A percentile compares a stretch with the other conserved stretches of the same genome.
These are phyloP conservation scores for Fraxinus xanthoxyloides DNA, from an alignment of 305 asterid species.

Conservation along the genomic window DNA sequence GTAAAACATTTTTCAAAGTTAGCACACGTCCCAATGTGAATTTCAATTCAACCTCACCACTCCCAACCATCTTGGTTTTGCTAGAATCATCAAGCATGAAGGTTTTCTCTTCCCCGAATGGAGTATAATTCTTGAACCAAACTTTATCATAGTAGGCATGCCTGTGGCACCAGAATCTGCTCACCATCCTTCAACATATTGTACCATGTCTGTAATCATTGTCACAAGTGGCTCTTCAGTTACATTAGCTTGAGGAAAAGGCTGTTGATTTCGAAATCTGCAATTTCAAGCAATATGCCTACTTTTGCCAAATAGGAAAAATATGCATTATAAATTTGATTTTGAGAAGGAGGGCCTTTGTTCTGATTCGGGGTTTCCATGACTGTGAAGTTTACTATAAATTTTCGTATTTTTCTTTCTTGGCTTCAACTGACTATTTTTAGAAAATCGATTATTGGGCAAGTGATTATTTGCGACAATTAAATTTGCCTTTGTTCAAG, in stretches of 20 bases:
- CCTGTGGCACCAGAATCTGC: no score
- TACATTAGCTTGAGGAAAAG: not conserved
- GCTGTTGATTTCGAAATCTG: not conserved
- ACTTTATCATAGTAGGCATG: no score
- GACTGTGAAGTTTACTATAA: no score
- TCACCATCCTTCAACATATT: not conserved
- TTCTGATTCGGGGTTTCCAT: not conserved
- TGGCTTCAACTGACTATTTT: not conserved
- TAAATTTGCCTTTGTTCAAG: not conserved
- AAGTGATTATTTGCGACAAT: not conserved
- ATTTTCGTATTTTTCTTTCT: not conserved
- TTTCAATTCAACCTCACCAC: not conserved
- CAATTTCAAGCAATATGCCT: not conserved
- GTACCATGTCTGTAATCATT: not conserved
- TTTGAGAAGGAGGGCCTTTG: not conserved
- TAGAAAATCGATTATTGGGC: not conserved
- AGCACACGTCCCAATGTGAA: not conserved
- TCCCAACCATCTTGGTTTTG: not conserved
- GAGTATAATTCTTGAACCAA: no score
- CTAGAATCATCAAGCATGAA: not conserved
- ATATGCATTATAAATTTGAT: not conserved
- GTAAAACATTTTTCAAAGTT: not conserved
- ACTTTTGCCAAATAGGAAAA: not conserved
- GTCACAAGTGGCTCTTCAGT: not conserved
- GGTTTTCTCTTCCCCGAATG: no score